Percentiles rank a stretch among this genome's conserved stretches.
phyloP scores from a whole-genome alignment of 2,329 filamentous ascomycete genomes.

The Cordyceps militaris region DNA sequence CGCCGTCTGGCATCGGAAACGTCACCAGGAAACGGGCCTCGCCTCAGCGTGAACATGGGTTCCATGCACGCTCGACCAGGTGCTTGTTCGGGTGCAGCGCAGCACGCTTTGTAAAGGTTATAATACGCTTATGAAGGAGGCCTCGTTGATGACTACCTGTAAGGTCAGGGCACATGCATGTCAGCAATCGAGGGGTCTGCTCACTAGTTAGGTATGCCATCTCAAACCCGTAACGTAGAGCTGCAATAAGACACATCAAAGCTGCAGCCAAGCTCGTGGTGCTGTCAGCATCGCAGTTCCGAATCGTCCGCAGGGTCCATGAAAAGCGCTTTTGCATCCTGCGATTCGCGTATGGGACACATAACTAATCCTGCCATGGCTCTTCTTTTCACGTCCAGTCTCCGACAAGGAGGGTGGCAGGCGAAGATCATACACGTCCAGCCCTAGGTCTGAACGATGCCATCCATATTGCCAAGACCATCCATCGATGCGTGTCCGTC shows the following conservation, averaged over 20 bases:
- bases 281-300: background rate
- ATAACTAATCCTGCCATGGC: background rate
- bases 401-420: background rate
- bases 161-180: background rate
- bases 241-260: too few relatives aligned
- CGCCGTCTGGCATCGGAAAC: background rate
- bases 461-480: background rate
- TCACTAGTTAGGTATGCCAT: background rate
- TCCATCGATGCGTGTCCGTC: background rate
- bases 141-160: background rate
- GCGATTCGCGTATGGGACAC: too few relatives aligned
- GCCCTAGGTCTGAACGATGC: background rate
- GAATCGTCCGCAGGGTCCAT: background rate
- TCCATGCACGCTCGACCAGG: background rate
- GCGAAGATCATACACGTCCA: background rate
- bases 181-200: background rate
- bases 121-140: background rate
- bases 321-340: background rate
- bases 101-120: background rate
- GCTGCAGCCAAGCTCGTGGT: background rate
- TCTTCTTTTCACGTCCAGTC: background rate
- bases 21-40: background rate
- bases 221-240: background rate
- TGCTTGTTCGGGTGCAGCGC: background rate
- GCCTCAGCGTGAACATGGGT: background rate